A percentile compares a stretch with the other conserved stretches of the same genome.
phyloP scores from a whole-genome alignment of 2,329 filamentous ascomycete genomes.

The Aspergillus clavatus region DNA sequence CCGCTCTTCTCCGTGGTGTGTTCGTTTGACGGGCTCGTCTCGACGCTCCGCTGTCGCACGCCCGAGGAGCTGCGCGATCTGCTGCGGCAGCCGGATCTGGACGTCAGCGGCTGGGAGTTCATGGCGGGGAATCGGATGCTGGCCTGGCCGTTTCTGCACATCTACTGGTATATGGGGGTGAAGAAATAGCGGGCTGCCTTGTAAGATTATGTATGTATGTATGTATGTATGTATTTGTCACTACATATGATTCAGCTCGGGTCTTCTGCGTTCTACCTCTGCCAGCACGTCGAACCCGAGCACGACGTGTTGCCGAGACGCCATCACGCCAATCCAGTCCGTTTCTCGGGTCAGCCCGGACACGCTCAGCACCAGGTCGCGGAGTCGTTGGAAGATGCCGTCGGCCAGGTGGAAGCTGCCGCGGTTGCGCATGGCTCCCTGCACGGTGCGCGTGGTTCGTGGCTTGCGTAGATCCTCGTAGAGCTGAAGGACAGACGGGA shows the following conservation, averaged over 20 bases:
- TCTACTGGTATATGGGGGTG: conserved; percentile 17
- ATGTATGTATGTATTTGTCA: too few species aligned
- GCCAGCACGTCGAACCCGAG: conserved; percentile 10
- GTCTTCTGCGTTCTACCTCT: conserved; percentile 1
- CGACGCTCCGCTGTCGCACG: conserved; percentile 62
- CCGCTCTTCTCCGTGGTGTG: conserved; percentile 65
- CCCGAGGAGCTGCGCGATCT: conserved; percentile 60
- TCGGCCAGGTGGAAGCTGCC: conserved; percentile 16
- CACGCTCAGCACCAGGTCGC: conserved; percentile 11
- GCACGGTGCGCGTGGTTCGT: conserved; percentile 15
- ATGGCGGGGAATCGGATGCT: conserved; percentile 18
- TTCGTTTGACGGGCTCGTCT: conserved; percentile 65
- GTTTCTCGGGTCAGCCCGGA: conserved; percentile 14
- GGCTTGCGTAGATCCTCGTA: conserved; percentile 16
- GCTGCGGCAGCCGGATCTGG: conserved; percentile 37
- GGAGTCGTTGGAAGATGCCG: conserved; percentile 9
- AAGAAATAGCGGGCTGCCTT: background rate
- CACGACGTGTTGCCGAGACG: conserved; percentile 10
- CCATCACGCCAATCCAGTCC: conserved; percentile 16
- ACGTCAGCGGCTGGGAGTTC: conserved; percentile 15
- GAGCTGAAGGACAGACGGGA: conserved; percentile 2
- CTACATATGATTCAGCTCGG: background rate
- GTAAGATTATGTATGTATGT: too few species aligned
- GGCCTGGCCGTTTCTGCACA: conserved; percentile 14
- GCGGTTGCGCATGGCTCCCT: conserved; percentile 14